Evolutionary conservation across 495 filamentous ascomycete species (phyloP).

Genomic region (Talaromyces liani): DNA sequence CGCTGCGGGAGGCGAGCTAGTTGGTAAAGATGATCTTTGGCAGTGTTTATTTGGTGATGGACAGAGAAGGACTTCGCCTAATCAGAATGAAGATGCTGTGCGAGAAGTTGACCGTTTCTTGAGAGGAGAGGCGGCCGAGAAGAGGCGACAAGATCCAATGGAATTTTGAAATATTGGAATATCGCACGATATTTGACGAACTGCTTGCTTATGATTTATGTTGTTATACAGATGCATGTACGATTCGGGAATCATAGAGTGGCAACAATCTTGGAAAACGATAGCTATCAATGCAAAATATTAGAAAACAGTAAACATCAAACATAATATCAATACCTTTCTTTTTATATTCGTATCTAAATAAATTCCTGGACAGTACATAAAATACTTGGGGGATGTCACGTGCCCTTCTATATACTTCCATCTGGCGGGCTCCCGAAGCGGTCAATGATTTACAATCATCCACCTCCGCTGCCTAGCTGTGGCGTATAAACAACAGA

Average conservation of each 20-base stretch:
- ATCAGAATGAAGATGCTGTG: conserved; percentile 20
- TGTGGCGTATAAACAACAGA: neutral
- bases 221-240: neutral
- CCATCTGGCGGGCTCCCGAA: conserved; percentile 1
- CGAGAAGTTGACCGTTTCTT: conserved; percentile 36
- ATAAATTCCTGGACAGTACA: no score
- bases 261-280: neutral
- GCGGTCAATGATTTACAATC: conserved; percentile 7
- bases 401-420: conserved; percentile 7
- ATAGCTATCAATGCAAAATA: neutral
- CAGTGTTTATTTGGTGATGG: conserved; percentile 69
- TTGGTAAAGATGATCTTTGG: conserved; percentile 79
- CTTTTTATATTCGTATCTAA: no score
- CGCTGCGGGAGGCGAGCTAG: conserved; percentile 68
- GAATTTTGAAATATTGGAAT: neutral
- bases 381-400: neutral
- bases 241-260: neutral
- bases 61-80: conserved; percentile 12
- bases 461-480: neutral
- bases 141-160: conserved; percentile 15
- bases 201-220: neutral
- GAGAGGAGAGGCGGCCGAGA: conserved; percentile 40
- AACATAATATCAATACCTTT: no score
- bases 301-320: neutral
- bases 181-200: neutral